Evolutionary conservation across 805 yeast species (phyloP).

Genomic region (Zygosaccharomyces rouxii): DNA sequence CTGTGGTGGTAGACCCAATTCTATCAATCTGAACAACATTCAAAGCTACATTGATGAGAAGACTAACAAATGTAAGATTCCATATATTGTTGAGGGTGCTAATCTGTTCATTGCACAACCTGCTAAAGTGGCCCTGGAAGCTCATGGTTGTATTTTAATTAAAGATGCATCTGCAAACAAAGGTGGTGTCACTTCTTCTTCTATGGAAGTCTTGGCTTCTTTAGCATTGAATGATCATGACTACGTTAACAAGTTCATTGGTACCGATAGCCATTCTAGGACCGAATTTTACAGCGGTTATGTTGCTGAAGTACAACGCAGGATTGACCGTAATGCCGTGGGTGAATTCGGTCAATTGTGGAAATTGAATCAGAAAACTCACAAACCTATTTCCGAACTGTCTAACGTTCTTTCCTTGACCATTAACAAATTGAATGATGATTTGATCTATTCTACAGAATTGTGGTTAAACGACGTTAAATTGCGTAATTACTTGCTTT

Average conservation of each 20-base stretch:
- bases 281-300: conserved; percentile 80
- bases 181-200: conserved; percentile 98
- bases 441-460: conserved; percentile 72
- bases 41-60: conserved; percentile 62
- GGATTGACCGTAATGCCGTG: conserved; percentile 71
- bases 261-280: conserved; percentile 44
- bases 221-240: conserved; percentile 82
- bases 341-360: conserved; percentile 84
- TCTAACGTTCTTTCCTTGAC: conserved; percentile 82
- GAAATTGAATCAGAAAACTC: conserved; percentile 63
- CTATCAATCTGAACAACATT: conserved; percentile 84
- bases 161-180: conserved; percentile 97
- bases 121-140: conserved; percentile 81
- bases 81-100: conserved; percentile 96
- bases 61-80: conserved; percentile 72
- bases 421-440: conserved; percentile 81
- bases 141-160: conserved; percentile 80
- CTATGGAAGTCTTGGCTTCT: conserved; percentile 92
- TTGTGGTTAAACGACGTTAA: conserved; percentile 76
- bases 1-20: conserved; percentile 98
- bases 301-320: conserved; percentile 76
- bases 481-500: conserved; percentile 67
- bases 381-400: conserved; percentile 56
- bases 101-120: conserved; percentile 91
- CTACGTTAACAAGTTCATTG: conserved; percentile 69